Evolutionary conservation across 179 eudicot genomes (phyloP).

Genomic region (Spergularia azorica): DNA sequence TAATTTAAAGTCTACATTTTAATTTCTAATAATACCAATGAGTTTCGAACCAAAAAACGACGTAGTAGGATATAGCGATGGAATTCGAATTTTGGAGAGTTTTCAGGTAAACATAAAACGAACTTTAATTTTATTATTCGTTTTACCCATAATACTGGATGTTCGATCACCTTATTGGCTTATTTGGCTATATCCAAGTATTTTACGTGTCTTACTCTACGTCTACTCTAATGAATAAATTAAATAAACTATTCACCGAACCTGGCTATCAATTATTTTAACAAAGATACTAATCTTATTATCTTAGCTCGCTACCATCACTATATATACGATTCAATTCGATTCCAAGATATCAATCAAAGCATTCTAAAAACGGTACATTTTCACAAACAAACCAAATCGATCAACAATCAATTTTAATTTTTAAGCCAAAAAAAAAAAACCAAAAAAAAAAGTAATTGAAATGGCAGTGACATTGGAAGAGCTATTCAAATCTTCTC

Average conservation of each 20-base stretch:
- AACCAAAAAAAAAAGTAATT: not conserved
- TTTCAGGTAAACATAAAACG: too few relatives aligned
- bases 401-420: not conserved
- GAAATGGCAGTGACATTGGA: constrained; percentile 21
- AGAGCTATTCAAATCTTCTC: constrained; percentile 19
- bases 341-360: constrained; percentile 9
- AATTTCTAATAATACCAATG: too few relatives aligned
- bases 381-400: not conserved
- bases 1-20: too few relatives aligned
- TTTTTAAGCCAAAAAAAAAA: not conserved
- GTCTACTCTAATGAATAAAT: not conserved
- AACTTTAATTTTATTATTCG: too few relatives aligned
- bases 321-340: constrained; percentile 3
- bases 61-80: too few relatives aligned
- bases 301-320: not conserved
- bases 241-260: constrained; percentile 11
- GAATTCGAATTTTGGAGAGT: too few relatives aligned
- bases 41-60: too few relatives aligned
- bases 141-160: too few relatives aligned
- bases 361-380: too few relatives aligned
- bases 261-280: constrained; percentile 7
- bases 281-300: not conserved
- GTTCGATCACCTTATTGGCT: too few relatives aligned
- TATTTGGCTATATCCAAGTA: not conserved
- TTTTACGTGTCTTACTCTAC: not conserved